Evolutionary conservation across 1,139 yeast genomes (phyloP).

Genomic region (Saccharomyces hybrid): DNA sequence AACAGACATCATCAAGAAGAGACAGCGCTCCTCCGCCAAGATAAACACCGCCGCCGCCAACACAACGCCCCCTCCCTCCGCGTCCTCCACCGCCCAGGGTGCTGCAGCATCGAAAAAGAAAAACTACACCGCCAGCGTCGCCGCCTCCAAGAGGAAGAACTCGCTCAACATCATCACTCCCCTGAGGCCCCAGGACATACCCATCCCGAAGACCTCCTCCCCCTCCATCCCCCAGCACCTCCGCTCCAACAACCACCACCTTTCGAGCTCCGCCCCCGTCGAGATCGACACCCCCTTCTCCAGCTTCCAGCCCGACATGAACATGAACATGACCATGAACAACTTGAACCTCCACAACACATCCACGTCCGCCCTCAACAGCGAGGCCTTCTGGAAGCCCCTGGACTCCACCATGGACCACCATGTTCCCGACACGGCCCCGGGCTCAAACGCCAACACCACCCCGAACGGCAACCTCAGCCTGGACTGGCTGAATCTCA

Average conservation of each 20-base stretch:
- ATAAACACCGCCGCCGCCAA: conserved; percentile 5
- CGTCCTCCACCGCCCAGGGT: not conserved
- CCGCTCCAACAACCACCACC: not conserved
- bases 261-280: not conserved
- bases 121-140: not conserved
- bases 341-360: not conserved
- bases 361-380: not conserved
- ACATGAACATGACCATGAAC: not conserved
- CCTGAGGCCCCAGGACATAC: not conserved
- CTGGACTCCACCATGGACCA: not conserved
- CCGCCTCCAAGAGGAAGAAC: not conserved
- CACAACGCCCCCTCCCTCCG: not conserved
- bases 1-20: conserved; percentile 85
- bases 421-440: not conserved
- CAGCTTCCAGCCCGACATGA: not conserved
- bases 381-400: not conserved
- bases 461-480: not conserved
- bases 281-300: not conserved
- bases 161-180: not conserved
- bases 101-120: not conserved
- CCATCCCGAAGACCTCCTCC: not conserved
- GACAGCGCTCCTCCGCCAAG: conserved; percentile 36
- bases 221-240: not conserved
- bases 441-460: not conserved
- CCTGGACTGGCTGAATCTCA: not conserved